A percentile compares a stretch with the other conserved stretches of the same genome.
Evolutionary conservation across 2,329 filamentous ascomycete species (phyloP).

Genomic region (Davidsoniella australis): DNA sequence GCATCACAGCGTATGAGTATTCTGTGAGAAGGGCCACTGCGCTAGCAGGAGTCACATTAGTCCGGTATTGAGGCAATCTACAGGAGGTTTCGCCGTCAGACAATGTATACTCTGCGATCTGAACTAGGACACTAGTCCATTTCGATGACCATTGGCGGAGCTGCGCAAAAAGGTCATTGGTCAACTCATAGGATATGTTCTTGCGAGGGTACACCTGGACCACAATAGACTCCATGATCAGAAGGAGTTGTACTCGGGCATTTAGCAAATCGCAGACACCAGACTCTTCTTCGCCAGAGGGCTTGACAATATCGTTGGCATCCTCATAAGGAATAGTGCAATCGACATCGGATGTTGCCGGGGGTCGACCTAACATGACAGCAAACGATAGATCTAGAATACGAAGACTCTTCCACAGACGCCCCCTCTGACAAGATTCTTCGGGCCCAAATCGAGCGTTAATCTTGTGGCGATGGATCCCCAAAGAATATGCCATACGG

Average conservation of each 20-base stretch:
- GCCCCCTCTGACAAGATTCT: conserved; percentile 27
- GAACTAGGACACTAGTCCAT: conserved; percentile 27
- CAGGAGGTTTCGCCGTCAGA: conserved; percentile 18
- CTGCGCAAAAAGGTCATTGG: conserved; percentile 35
- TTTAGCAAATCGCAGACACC: conserved; percentile 26
- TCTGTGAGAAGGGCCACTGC: conserved; percentile 34
- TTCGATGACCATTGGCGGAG: conserved; percentile 32
- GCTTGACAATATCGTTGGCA: conserved; percentile 19
- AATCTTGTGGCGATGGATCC: conserved; percentile 35
- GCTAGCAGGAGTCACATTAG: conserved; percentile 22
- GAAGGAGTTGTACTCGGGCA: conserved; percentile 34
- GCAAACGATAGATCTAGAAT: conserved; percentile 35
- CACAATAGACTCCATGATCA: conserved; percentile 33
- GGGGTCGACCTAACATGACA: conserved; percentile 36
- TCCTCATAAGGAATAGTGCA: conserved; percentile 33
- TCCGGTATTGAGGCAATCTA: too few relatives aligned
- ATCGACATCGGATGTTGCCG: conserved; percentile 35
- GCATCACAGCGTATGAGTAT: conserved; percentile 41
- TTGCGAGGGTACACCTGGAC: conserved; percentile 34
- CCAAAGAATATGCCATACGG: conserved; percentile 34
- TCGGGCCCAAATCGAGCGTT: conserved; percentile 32
- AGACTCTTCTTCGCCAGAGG: conserved; percentile 13
- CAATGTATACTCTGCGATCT: not conserved
- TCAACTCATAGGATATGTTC: conserved; percentile 35
- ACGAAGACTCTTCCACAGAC: conserved; percentile 36